Evolutionary conservation across 176 grass and related monocot species (phyloP), one percentile per base, ranked within the genome.

Genomic region (Eragrostis nindensis): DNA sequence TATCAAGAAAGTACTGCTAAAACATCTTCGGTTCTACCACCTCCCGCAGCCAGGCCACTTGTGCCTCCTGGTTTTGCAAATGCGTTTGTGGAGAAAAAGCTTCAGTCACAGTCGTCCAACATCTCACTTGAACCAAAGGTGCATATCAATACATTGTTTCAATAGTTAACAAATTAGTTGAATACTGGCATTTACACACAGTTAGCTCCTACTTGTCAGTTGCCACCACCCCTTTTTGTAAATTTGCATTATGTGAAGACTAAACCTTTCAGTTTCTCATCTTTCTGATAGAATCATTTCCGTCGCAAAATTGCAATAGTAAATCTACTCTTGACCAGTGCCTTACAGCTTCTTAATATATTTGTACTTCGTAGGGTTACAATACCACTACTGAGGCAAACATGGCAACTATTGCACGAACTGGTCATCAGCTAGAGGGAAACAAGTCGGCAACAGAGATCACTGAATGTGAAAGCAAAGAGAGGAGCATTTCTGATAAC

Each of bases 21-120:
- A 73, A 46, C 80, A 30, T 32, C 87, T 84, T 87, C 79, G 50
- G 57, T 60, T 85, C 32, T 80, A 78, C 70, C 63, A 68, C 73
- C 73, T 62, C 73, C 83, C 5, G 66, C 68, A 3, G 77, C 79
- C 21, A 87, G 85, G 70, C 85, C 83, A 29, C 64, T 90, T 60
- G 80, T 93, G 12, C 85, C 85, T 1, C 77, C 77, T 62, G 91
- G 85, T 81, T 90, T 93, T 70, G 87, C 88, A 62, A 82, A 72
- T 88, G 80, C 87, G 71, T 85, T 86, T 44, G 54, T 80, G 30
- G 79, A 84, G 63, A 88, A 86, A 52, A 77, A 76, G 62, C 39
- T 87, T 83, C 73, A 81, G 44, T 32, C 71, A 61, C 71, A 82
- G 67, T 59, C 57, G 0, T 72, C 77, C 57, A 89, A 85, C 59